A percentile compares a stretch with the other conserved stretches of the same genome.
Evolutionary conservation across 805 yeast species (phyloP).

Genomic region (Candida nitratophila): DNA sequence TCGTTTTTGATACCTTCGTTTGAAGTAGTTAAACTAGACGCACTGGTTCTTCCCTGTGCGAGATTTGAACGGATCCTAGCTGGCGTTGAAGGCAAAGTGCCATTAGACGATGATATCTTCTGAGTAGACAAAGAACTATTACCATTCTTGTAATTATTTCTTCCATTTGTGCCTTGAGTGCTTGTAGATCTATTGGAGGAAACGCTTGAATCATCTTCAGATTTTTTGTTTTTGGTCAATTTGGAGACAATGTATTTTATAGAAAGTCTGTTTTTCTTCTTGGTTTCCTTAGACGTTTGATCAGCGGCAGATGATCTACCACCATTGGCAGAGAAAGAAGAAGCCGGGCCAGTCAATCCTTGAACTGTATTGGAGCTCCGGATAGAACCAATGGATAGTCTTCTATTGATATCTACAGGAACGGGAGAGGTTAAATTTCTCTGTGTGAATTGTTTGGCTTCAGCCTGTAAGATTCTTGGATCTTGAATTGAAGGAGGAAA

Average conservation of each 20-base stretch:
- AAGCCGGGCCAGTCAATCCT: too few relatives aligned
- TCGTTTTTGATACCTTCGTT: too few relatives aligned
- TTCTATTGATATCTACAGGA: background rate
- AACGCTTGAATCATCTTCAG: background rate
- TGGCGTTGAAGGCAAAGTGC: too few relatives aligned
- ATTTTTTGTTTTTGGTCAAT: constrained; percentile 4
- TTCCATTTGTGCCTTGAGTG: background rate
- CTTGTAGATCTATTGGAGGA: background rate
- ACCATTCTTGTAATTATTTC: too few relatives aligned
- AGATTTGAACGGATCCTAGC: too few relatives aligned
- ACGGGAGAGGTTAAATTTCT: background rate
- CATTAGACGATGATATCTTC: too few relatives aligned
- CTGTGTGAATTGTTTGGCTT: background rate
- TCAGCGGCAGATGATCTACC: background rate
- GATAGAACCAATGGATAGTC: background rate
- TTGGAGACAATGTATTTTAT: constrained; percentile 7
- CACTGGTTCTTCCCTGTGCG: too few relatives aligned
- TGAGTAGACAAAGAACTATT: too few relatives aligned
- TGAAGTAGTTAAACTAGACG: too few relatives aligned
- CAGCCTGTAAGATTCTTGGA: background rate
- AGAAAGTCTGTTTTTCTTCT: constrained; percentile 7
- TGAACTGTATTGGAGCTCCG: background rate
- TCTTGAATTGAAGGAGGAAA: background rate
- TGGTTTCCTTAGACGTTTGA: background rate
- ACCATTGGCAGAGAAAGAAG: too few relatives aligned